Evolutionary conservation across 1,139 yeast species (phyloP), one percentile per base, ranked within the genome.

Genomic region (Protomyces gravidus): DNA sequence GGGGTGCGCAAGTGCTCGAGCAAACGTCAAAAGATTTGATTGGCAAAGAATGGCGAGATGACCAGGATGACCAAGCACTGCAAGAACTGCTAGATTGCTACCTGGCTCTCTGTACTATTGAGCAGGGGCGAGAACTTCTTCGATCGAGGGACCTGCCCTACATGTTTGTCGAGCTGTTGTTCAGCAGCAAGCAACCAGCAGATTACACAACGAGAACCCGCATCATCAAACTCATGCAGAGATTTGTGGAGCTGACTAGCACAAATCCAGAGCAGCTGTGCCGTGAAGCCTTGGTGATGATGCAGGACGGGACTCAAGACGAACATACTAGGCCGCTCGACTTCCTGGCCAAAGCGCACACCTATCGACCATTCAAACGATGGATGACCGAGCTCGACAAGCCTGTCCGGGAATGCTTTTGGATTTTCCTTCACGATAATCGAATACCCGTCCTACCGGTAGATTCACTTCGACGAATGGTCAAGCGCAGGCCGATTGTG

Each of bases 321-420:
- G 39, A 25, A 13, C 28, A n/a, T 4, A 55, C 55, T 25, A 32
- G 53, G 15, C 52, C 48, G n/a, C 61, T 61, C 11, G 61, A 55
- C 7, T 63, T 63, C 52, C 56, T 63, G 27, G 65, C 58, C 33
- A 19, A 27, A 30, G 57, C 61, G 15, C 66, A 62, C 27, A 39
- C 55, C 7, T 55, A 57, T 7, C 60, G 65, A 1, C 65, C 65
- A 9, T 62, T 58, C 39, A 56, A 52, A 46, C 61, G 50, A 13
- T 64, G 66, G 66, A 53, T 49, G 55, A 11, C 36, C n/a, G 66
- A 64, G 33, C 49, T 62, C 30, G 26, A 36, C 26, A 52, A 55
- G 32, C 63, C 63, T 15, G 62, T 61, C 3, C 59, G 63, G 2
- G 66, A 64, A 46, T 62, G 61, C 15, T 62, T 61, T 50, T 64